Base-by-base conservation (phyloP, 805 yeast genomes). In the Scheffersomyces coipomensis region DNA sequence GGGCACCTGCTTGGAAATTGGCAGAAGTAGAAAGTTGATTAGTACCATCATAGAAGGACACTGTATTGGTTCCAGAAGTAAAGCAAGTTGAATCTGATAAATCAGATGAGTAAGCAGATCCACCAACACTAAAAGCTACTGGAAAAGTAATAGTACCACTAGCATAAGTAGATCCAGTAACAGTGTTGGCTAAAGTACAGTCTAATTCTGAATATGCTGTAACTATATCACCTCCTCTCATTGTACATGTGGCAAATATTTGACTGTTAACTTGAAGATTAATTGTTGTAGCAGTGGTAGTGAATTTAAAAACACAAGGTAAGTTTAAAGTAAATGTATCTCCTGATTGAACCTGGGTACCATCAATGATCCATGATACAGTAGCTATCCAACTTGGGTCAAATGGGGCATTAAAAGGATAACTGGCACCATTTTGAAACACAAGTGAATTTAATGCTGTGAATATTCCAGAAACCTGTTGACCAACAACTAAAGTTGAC, bases 301-400 rank as follows among this genome's bases (percentile, higher is more conserved):
- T 53, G 39, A 58, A 52, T 34, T 55, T 55, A 39, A 46, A 60
- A 12, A 52, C 60, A 42, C 60, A 52, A 4, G 63, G 64, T 42
- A 61, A 34, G 19, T 36, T 35, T 35, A 61, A 51, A 8, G 49
- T 38, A 29, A 61, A 60, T 7, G 60, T 56, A 38, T 61, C 66
- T 26, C 60, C 62, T 1, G 64, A 29, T 1, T 16, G 10, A 2
- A 51, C 46, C 4, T 40, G 32, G 8, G 40, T 5, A 13, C 54
- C 52, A 8, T 34, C 17, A 16, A 60, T 46, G 3, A 24, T 15
- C 65, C 65, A 60, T 3, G 40, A 37, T 6, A 60, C 27, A 1
- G 46, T 35, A 10, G 59, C 56, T 10, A 39, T 30, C 60, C 62
- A 44, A 36, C 38, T 37, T n/a, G 45, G 45, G 15, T 26, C 26